Base-by-base conservation (phyloP, 164 flowering plant species). In the Santalum album region DNA sequence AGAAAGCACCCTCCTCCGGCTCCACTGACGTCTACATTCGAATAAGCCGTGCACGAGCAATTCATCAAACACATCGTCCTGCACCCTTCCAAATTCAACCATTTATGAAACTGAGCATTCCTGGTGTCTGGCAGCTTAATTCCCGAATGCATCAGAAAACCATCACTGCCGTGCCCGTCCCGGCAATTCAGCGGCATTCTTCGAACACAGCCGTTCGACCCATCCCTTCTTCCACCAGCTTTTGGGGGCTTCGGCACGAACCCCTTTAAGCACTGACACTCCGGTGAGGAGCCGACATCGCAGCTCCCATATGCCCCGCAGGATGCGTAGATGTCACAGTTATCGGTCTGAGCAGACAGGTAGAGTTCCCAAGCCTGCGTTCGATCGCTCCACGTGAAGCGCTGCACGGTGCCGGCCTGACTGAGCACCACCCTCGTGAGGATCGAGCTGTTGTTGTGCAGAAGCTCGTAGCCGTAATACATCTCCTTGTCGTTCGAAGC, bases 41-140 rank as follows among this genome's bases (percentile, higher is more conserved):
- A 53, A 21, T 72, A 75, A 27, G 74, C 76, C 2, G 43, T 56
- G 35, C 79, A 78, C 23, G 65, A 65, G 47, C 77, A 72, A 22
- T 70, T 69, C 22, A 29, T 64, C 58, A 55, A 42, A 54, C 82
- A 75, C 48, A 6, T 34, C 16, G 11, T 49, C 55, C 60, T 34
- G 22, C 82, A 74, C 2, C 62, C 66, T 17, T 53, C 4, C 7
- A 69, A 59, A 24, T 6, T 58, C 54, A 61, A 48, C 18, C 21
- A 63, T 53, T 1, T 47, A 21, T 63, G 23, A 21, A 46, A 11
- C 66, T 43, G 49, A 1, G 68, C 25, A 0, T 24, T 0, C 17
- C 25, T 5, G 2, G 68, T 64, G 14, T 77, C 78, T 0, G 78
- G 81, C 59, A 74, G 25, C 52, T 74, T 74, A 42, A 72, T 18